Percentiles rank a stretch among this genome's conserved stretches.
These are phyloP conservation scores for Saccharomyces hybrid DNA, from an alignment of 1,139 yeast genomes.

Conservation along the genomic window DNA sequence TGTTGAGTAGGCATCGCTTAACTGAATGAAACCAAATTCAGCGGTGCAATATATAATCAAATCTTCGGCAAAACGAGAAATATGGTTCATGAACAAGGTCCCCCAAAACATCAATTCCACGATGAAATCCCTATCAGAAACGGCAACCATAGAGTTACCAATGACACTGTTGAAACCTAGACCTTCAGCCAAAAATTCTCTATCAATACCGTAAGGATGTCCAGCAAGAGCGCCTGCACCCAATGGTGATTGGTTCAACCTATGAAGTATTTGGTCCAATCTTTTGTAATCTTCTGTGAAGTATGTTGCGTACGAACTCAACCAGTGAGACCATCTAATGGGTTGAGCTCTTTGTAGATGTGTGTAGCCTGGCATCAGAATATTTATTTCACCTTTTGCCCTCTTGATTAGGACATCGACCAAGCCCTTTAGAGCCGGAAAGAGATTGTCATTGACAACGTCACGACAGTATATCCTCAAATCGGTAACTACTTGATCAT, in stretches of 20 bases:
- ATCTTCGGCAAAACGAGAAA: constrained; percentile 91
- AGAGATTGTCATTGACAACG: constrained; percentile 51
- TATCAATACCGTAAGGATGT: constrained; percentile 95
- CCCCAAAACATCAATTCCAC: constrained; percentile 97
- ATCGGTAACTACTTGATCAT: constrained; percentile 97
- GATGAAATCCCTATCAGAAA: constrained; percentile 94
- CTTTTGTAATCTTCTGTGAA: constrained; percentile 86
- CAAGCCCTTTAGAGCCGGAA: constrained; percentile 51
- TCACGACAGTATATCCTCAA: constrained; percentile 92
- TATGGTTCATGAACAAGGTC: constrained; percentile 89
- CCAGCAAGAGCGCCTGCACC: constrained; percentile 99
- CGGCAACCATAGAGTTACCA: constrained; percentile 93
- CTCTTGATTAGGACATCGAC: constrained; percentile 63
- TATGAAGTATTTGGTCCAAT: constrained; percentile 65
- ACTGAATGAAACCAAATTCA: constrained; percentile 87
- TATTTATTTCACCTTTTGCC: constrained; percentile 79
- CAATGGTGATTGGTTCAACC: constrained; percentile 84
- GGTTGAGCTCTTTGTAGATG: constrained; percentile 99
- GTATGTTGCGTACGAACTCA: constrained; percentile 89
- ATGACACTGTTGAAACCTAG: constrained; percentile 78
- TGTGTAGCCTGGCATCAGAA: constrained; percentile 97
- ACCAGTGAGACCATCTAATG: constrained; percentile 98
- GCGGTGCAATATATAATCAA: constrained; percentile 93
- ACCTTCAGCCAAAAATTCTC: constrained; percentile 75
- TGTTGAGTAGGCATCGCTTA: constrained; percentile 96